Evolutionary conservation across 148 eudicot genomes (phyloP), one percentile per base, ranked within the genome.

Genomic region (Gaultheria prostrata): DNA sequence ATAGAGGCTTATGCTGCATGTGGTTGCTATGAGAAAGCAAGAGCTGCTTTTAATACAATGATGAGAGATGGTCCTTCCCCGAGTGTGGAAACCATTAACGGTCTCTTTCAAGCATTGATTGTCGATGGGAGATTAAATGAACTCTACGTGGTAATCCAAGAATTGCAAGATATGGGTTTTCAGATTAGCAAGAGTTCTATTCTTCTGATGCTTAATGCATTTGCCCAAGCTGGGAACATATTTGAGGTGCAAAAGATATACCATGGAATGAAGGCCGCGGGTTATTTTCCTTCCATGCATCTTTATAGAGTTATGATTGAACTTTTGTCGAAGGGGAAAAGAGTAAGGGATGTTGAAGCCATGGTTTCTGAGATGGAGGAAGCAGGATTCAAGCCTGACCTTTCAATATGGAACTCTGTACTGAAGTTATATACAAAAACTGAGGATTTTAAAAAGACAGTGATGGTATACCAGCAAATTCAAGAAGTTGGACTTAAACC

Each of bases 41-140:
- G 99, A 89, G 99, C 99, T 88, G 98, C 96, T 87, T 97, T 97
- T 80, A 91, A 87, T 89, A 97, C 98, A 80, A 95, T 97, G 99
- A 95, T 92, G 99, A 97, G 88, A 88, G 98, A 95, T 30, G 99
- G 99, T 76, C 99, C 98, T 83, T 87, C 92, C 28, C 99, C 98
- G 76, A 97, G 92, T 32, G 92, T 92, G 67, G 99, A 92, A 24
- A 90, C 96, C n/a, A 90, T 95, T 30, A 95, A 97, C 77, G 71
- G 81, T 72, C 88, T 97, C 85, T 84, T 97, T 94, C 96, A 92
- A 86, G 98, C 99, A 82, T 88, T 97, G 83, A 88, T 97, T 82
- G 93, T 92, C 74, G 95, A 92, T 82, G 91, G 87, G 82, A 91
- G 99, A 88, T 85, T 97, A 80, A 87, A 89, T 80, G 98, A 97